Evolutionary conservation across 495 filamentous ascomycete species (phyloP).

Genomic region (Penicillium goetzii): DNA sequence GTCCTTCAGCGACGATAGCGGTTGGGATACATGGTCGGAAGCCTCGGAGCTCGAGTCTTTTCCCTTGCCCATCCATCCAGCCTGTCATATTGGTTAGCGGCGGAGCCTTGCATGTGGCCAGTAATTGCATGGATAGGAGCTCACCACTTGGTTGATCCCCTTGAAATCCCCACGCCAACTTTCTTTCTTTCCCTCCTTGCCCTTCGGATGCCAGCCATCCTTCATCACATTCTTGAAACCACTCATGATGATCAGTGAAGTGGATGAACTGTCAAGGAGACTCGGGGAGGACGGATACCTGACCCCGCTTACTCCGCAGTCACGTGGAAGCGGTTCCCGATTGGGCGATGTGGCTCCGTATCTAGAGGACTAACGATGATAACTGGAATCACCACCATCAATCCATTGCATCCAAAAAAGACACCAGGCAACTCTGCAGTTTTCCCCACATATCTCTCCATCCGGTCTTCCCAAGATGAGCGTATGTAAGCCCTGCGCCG

Average conservation of each 20-base stretch:
- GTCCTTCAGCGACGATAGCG: conserved; percentile 79
- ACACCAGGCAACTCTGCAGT: too few species aligned
- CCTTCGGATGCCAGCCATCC: conserved; percentile 62
- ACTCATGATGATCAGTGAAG: conserved; percentile 44
- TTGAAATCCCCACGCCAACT: conserved; percentile 64
- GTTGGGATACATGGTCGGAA: conserved; percentile 61
- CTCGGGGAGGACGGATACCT: neutral
- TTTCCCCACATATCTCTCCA: too few species aligned
- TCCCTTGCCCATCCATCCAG: conserved; percentile 53
- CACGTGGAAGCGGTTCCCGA: conserved; percentile 8
- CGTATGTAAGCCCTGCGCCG: too few species aligned
- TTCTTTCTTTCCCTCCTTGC: conserved; percentile 58
- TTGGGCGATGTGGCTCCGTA: neutral
- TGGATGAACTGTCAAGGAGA: conserved; percentile 5
- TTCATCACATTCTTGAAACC: conserved; percentile 55
- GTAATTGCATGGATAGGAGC: conserved; percentile 17
- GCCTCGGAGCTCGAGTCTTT: conserved; percentile 45
- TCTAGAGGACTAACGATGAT: too few species aligned
- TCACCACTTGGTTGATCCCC: conserved; percentile 62
- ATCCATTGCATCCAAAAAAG: too few species aligned
- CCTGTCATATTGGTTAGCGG: conserved; percentile 23
- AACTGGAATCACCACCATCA: too few species aligned
- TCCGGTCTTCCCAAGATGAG: too few species aligned
- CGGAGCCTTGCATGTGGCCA: conserved; percentile 3
- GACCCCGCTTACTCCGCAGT: conserved; percentile 15